phyloP scores from a whole-genome alignment of 2,329 filamentous ascomycete species.

The Fusarium luffae region DNA sequence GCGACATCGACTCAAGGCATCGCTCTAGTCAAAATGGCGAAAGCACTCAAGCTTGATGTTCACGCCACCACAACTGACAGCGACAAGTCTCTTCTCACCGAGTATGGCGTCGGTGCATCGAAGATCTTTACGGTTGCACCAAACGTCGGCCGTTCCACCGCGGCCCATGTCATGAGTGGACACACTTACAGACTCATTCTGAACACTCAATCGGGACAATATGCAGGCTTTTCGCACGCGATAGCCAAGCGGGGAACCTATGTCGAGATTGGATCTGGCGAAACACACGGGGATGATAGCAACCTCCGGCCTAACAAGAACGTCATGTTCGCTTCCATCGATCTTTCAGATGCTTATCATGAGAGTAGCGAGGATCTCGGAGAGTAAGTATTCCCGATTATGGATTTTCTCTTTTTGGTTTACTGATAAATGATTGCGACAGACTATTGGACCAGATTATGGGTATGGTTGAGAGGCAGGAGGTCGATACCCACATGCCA shows the following conservation, averaged over 20 bases:
- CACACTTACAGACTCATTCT: constrained; percentile 32
- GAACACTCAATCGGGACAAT: constrained; percentile 33
- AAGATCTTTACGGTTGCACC: constrained; percentile 23
- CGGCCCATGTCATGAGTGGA: constrained; percentile 14
- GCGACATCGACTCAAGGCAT: constrained; percentile 35
- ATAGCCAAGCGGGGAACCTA: constrained; percentile 35
- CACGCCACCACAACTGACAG: constrained; percentile 22
- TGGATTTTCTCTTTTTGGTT: background rate
- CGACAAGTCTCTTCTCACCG: constrained; percentile 29
- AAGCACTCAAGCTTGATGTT: constrained; percentile 33
- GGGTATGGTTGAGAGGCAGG: constrained; percentile 19
- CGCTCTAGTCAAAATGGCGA: constrained; percentile 37
- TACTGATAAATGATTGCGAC: constrained; percentile 1
- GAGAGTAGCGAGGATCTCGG: constrained; percentile 32
- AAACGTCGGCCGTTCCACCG: constrained; percentile 4
- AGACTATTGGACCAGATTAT: constrained; percentile 29
- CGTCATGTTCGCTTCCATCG: constrained; percentile 40
- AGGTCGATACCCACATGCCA: constrained; percentile 9
- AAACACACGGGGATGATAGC: background rate
- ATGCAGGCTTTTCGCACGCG: constrained; percentile 30
- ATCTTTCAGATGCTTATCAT: constrained; percentile 32
- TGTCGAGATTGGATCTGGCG: constrained; percentile 26
- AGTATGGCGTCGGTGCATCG: constrained; percentile 23
- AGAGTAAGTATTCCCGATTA: constrained; percentile 14
- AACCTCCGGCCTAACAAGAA: constrained; percentile 31